Conservation (phyloP, 1,139 yeast genomes). For the Tardiomyces digboiensis region DNA sequence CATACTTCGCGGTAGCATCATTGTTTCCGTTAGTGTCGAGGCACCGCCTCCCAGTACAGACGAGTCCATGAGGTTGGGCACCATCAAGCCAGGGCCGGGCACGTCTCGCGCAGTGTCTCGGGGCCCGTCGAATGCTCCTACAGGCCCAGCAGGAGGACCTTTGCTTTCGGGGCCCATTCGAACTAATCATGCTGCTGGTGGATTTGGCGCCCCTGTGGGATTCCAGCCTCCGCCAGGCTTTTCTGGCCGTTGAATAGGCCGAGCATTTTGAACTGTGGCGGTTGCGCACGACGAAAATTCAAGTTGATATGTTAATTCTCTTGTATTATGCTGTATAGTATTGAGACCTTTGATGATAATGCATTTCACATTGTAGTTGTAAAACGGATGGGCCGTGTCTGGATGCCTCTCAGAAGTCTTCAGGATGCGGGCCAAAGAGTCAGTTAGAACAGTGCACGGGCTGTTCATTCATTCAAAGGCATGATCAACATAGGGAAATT, state of each 20-base stretch:
- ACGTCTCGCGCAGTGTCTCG: conserved; percentile 33
- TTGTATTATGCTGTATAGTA: too few species aligned
- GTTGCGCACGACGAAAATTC: too few species aligned
- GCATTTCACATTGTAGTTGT: too few species aligned
- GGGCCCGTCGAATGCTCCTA: conserved; percentile 8
- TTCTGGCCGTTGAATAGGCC: not conserved
- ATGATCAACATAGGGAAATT: too few species aligned
- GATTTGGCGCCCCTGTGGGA: conserved; percentile 6
- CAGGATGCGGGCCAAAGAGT: too few species aligned
- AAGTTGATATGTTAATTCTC: too few species aligned
- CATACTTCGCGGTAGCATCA: conserved; percentile 81
- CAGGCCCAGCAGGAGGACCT: not conserved
- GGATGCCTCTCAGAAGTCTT: too few species aligned
- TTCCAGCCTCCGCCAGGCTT: conserved; percentile 8
- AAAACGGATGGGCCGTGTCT: too few species aligned
- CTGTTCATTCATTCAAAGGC: too few species aligned
- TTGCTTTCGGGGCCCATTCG: conserved; percentile 23
- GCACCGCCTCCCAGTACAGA: conserved; percentile 50
- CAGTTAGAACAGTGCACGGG: too few species aligned
- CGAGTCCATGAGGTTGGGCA: conserved; percentile 24
- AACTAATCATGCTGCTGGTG: conserved; percentile 5
- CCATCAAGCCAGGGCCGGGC: conserved; percentile 36
- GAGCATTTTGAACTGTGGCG: too few species aligned
- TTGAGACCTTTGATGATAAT: too few species aligned
- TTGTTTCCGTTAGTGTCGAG: conserved; percentile 76